phyloP scores from a whole-genome alignment of 2,329 filamentous ascomycete genomes.

The Neofusicoccum kwambonambiense region DNA sequence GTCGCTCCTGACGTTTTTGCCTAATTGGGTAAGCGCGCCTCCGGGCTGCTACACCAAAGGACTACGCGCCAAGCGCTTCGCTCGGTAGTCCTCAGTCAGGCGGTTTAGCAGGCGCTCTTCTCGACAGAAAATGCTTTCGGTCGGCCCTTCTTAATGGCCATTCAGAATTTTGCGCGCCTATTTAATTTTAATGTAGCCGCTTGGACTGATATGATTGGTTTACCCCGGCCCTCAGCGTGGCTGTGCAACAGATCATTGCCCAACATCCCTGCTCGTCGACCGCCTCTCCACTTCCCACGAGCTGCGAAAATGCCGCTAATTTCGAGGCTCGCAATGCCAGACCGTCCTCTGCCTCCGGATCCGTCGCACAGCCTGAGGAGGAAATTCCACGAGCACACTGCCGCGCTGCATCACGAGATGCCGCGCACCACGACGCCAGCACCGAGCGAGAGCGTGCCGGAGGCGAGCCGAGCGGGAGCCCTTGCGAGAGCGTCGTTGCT shows the following conservation, averaged over 20 bases:
- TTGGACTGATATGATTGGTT: slow-evolving; percentile 8
- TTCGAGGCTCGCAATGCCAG: slow-evolving; percentile 5
- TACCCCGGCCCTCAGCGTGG: slow-evolving; percentile 16
- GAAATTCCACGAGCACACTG: background rate
- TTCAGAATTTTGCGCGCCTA: slow-evolving; percentile 15
- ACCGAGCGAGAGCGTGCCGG: background rate
- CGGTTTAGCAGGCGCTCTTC: background rate
- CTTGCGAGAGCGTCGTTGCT: slow-evolving; percentile 5
- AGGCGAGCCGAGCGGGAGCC: background rate
- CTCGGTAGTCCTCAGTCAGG: background rate
- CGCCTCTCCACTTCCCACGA: slow-evolving; percentile 16
- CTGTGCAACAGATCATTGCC: slow-evolving; percentile 17
- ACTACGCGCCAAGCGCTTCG: background rate
- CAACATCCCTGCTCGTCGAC: slow-evolving; percentile 15
- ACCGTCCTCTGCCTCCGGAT: background rate
- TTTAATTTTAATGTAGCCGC: slow-evolving; percentile 15
- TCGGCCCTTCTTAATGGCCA: slow-evolving; percentile 11
- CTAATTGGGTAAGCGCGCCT: slow-evolving; percentile 3
- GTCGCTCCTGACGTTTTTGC: background rate
- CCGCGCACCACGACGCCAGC: background rate
- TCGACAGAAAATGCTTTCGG: background rate
- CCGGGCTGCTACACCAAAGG: slow-evolving; percentile 1
- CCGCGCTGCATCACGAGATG: background rate
- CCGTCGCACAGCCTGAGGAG: background rate
- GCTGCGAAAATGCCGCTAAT: slow-evolving; percentile 16